Evolutionary conservation across 306 rosid genomes (phyloP), one percentile per base, ranked within the genome.

Genomic region (Quercus mongolica): DNA sequence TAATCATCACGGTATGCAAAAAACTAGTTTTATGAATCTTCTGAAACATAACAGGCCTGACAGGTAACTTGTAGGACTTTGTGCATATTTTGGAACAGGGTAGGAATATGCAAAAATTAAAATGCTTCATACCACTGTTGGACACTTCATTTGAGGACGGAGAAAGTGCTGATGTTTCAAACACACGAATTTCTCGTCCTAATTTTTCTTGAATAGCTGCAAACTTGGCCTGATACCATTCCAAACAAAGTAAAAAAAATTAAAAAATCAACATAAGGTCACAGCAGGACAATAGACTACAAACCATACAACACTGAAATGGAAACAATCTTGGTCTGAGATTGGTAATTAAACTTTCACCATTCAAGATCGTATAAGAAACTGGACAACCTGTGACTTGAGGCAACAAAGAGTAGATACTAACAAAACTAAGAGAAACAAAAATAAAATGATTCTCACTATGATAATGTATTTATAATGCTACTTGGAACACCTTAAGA

Each of bases 111-210:
- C 17, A 61, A 12, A 65, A 67, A 64, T 62, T 46, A 59, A 78
- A 68, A n/a, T 12, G 44, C 30, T 67, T 26, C 65, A 9, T 86
- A 91, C 97, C 95, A 41, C 65, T 61, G 59, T 74, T 79, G 33
- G 87, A 19, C 69, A 74, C 82, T 74, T 81, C 84, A 74, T 74
- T 84, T 59, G 84, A 75, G 8, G 88, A 82, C 19, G 87, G 80
- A 77, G 98, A 87, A 55, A 78, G 76, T 14, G 91, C 23, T 2
- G 76, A 57, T 1, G 97, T 91, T 72, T 94, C 94, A 80, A 90
- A 94, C 6, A 94, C 90, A 51, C 75, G 90, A 69, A 94, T 87
- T 79, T 91, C 97, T 56, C 95, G 90, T 21, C 97, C 98, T 59
- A 79, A 77, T 67, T 84, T 90, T 76, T 89, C 98, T 73, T 74